Evolutionary conservation across 2,329 filamentous ascomycete genomes (phyloP).

Genomic region (Alternaria sp.): DNA sequence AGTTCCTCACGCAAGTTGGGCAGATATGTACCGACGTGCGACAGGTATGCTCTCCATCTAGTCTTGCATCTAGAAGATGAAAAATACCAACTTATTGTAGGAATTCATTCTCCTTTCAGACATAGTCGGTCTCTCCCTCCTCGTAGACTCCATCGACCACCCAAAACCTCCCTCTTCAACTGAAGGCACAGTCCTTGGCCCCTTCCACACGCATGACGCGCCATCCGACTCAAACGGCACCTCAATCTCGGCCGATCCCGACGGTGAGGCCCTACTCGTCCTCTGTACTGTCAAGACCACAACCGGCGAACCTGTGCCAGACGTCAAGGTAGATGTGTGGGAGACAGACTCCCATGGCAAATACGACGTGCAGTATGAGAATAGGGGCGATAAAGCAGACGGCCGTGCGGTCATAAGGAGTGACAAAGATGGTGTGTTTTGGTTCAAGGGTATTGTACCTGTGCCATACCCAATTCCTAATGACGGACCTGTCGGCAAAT

Average conservation of each 20-base stretch:
- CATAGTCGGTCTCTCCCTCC: constrained; percentile 77
- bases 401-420: constrained; percentile 75
- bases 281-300: constrained; percentile 76
- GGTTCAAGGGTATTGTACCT: constrained; percentile 84
- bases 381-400: constrained; percentile 67
- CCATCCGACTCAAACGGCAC: constrained; percentile 64
- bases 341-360: constrained; percentile 82
- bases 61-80: neutral
- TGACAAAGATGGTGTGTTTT: constrained; percentile 77
- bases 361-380: constrained; percentile 81
- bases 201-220: constrained; percentile 85
- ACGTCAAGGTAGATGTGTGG: constrained; percentile 82
- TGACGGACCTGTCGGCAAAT: constrained; percentile 72
- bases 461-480: constrained; percentile 86
- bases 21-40: constrained; percentile 78
- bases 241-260: constrained; percentile 71
- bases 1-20: constrained; percentile 75
- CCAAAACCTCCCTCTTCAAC: constrained; percentile 75
- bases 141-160: constrained; percentile 85
- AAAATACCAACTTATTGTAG: constrained; percentile 43
- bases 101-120: constrained; percentile 87
- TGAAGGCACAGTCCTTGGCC: constrained; percentile 81
- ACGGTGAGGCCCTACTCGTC: constrained; percentile 74
- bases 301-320: constrained; percentile 66
- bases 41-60: constrained; percentile 59